phyloP scores from a whole-genome alignment of 768 basidiomycete species.

The Candolleomyces aberdarensis region DNA sequence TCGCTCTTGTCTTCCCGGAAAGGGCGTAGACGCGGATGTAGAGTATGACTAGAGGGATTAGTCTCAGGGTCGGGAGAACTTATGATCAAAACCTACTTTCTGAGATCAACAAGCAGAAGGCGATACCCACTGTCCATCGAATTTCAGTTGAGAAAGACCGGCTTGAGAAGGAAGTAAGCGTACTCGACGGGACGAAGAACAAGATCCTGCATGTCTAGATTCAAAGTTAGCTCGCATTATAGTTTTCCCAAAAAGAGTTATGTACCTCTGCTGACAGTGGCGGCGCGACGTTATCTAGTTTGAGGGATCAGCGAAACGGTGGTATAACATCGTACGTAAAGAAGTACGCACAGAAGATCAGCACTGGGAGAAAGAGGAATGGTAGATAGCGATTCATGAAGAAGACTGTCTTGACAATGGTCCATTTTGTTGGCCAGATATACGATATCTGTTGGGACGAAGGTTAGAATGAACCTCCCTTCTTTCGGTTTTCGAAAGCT shows the following conservation, averaged over 20 bases:
- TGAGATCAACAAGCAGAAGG: slow-evolving; percentile 5
- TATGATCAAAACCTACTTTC: neutral
- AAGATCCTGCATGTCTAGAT: slow-evolving; percentile 2
- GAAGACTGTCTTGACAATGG: slow-evolving; percentile 4
- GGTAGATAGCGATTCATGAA: slow-evolving; percentile 7
- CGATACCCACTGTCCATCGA: neutral
- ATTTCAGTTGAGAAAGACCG: neutral
- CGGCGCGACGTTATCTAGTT: slow-evolving; percentile 3
- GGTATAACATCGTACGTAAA: neutral
- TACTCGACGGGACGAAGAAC: slow-evolving; percentile 7
- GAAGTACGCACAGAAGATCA: slow-evolving; percentile 1
- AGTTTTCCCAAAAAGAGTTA: neutral
- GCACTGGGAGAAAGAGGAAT: slow-evolving; percentile 4
- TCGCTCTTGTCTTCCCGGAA: neutral
- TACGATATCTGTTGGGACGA: neutral
- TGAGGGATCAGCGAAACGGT: neutral
- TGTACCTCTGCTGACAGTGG: neutral
- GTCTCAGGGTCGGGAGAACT: neutral
- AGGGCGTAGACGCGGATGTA: slow-evolving; percentile 9
- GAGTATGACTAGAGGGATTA: neutral
- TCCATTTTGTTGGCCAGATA: slow-evolving; percentile 4
- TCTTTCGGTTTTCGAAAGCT: neutral
- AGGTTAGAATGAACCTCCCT: neutral
- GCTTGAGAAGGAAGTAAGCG: neutral
- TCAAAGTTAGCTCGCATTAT: neutral